Evolutionary conservation across 2,329 filamentous ascomycete genomes (phyloP).

Genomic region (Talaromyces sp.): DNA sequence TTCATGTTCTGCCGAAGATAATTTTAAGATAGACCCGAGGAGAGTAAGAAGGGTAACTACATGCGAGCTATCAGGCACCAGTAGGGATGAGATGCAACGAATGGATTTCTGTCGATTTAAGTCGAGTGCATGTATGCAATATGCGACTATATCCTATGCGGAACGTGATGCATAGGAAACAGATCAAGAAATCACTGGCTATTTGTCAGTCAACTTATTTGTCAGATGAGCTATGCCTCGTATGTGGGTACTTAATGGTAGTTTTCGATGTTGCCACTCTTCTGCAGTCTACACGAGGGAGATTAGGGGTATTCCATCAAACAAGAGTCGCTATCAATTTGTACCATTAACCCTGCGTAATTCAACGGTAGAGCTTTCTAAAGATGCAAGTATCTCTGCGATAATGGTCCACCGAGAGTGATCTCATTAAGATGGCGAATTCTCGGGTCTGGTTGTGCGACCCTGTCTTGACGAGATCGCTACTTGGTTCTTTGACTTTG

Average conservation of each 20-base stretch:
- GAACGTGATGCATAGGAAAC: no score
- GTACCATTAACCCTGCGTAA: not conserved
- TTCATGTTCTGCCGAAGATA: not conserved
- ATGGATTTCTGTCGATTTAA: not conserved
- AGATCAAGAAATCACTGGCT: no score
- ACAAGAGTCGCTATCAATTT: not conserved
- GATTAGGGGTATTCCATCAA: not conserved
- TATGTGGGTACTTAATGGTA: not conserved
- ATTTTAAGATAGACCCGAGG: not conserved
- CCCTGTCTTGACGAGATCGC: not conserved
- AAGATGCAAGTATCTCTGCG: not conserved
- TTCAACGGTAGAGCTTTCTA: not conserved
- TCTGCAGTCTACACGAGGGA: not conserved
- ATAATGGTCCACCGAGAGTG: not conserved
- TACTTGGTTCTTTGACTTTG: not conserved
- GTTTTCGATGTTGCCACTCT: not conserved
- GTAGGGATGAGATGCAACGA: not conserved
- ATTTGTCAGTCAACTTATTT: no score
- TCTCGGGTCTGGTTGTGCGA: not conserved
- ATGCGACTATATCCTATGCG: not conserved
- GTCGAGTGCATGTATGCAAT: not conserved
- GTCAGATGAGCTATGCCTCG: not conserved
- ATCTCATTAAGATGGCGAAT: not conserved
- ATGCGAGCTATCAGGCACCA: not conserved
- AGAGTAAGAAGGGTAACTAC: not conserved